Base-by-base conservation (phyloP, 2,329 filamentous ascomycete species). In the Penicillium sp. region DNA sequence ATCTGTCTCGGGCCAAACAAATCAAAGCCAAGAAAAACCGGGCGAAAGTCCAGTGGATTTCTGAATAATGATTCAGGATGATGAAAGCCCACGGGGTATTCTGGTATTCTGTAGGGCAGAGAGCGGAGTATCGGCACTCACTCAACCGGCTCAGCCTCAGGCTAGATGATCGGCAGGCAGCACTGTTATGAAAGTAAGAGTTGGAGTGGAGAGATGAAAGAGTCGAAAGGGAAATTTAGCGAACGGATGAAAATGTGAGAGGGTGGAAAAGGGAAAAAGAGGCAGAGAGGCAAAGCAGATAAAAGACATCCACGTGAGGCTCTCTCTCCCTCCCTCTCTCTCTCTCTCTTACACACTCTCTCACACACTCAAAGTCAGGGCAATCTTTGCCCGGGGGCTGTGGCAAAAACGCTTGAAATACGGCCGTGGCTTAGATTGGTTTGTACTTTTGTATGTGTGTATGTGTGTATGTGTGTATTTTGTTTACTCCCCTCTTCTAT, bases 281-380 rank as follows among this genome's bases (percentile, higher is more conserved):
- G 21, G 15, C 15, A 39, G 8, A 42, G 43, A 46, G 37, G n/a
- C 33, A 28, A 44, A 48, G 39, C 43, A 43, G 40, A 54, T 48
- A 49, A 49, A 49, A 45, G 48, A 47, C 17, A 54, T 43, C 42
- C 50, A 56, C 48, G 49, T 53, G 54, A 56, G 52, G 52, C 49
- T 54, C 51, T 48, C n/a, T 28, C 8, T 19, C 35, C 24, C 35
- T 12, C 6, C 4, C 15, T 37, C 10, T 54, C 51, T 48, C 10
- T 28, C 8, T 19, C 21, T 38, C 19, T 21, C 19, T 21, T 17
- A 17, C 17, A 17, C 17, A 17, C 19, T 3, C 19, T 3, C 19
- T 3, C 19, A 21, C 19, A 21, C 19, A 21, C 19, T 21, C 21
- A 24, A 24, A 24, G 22, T 24, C 22, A 24, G 22, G n/a, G 7